Base-by-base conservation (phyloP, 176 grass and related monocot species). In the Raddia distichophylla region DNA sequence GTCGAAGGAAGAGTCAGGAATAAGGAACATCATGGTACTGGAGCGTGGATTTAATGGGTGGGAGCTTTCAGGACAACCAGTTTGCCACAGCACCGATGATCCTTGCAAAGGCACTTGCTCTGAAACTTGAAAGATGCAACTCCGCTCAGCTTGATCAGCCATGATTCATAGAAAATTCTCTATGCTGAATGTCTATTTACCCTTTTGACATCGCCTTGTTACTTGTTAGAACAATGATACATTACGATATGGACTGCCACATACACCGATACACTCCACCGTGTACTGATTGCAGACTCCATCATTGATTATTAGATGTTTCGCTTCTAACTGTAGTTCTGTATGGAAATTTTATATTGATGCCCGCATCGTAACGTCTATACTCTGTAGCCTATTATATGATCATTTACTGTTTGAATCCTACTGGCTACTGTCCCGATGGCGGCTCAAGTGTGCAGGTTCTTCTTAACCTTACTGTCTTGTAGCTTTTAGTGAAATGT, bases 41-140 rank as follows among this genome's bases (percentile, higher is more conserved):
- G 94, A 97, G 52, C 87, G 59, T 69, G 94, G 94, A 15, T 94
- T 85, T 49, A 89, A 97, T 69, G 92, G 94, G 71, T 97, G 94
- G 94, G 87, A 94, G 55, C 35, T 32, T 89, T 89, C 85, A 22
- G 91, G 91, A 22, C 80, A 67, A 22, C 92, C 92, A 37, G 88
- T 94, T 55, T 97, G 92, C 79, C 71, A 49, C 50, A 94, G 95
- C 83, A 89, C n/a, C 8, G 80, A 86, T 49, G 73, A 69, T 68
- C 81, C 74, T 50, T 97, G 92, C 90, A 94, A 90, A 73, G 78
- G 73, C 58, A 71, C 73, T 47, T 84, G 77, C 45, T 63, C 11
- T 19, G 91, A 64, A 91, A 7, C 73, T 11, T 15, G 33, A 35
- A 44, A 44, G 33, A 18, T 45, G 1, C 2, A 79, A 14, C 1